Evolutionary conservation across 2,329 filamentous ascomycete species (phyloP).

Genomic region (Tolypocladium tundrense): DNA sequence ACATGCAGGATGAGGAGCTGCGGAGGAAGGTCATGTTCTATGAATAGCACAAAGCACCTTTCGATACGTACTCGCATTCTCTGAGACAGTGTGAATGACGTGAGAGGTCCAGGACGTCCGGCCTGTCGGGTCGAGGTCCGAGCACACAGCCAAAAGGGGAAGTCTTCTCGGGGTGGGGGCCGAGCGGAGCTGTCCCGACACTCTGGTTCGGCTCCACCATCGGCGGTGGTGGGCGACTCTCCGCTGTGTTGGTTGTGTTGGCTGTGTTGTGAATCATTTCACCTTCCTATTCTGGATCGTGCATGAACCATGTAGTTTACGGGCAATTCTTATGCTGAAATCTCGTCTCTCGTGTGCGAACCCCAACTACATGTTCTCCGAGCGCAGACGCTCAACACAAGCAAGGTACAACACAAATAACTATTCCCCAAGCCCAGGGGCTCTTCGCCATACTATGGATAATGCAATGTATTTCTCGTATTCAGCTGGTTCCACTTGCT

Average conservation of each 20-base stretch:
- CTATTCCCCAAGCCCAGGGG: background rate
- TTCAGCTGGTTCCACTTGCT: too few species aligned
- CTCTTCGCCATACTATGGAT: background rate
- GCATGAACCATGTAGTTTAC: background rate
- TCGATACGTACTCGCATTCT: background rate
- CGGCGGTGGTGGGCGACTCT: too few species aligned
- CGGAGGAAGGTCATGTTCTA: background rate
- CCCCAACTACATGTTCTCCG: background rate
- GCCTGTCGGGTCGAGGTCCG: background rate
- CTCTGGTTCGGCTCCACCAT: background rate
- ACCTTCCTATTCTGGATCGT: background rate
- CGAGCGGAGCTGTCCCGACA: background rate
- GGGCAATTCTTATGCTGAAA: background rate
- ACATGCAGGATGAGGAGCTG: background rate
- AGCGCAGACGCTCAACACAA: background rate
- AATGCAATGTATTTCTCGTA: too few species aligned
- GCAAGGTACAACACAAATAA: background rate
- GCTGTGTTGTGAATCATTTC: background rate
- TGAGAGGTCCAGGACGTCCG: background rate
- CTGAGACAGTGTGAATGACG: background rate
- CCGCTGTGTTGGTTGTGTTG: background rate
- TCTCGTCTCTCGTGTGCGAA: background rate
- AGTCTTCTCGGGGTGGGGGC: background rate
- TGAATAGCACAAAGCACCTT: background rate
- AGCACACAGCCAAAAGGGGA: background rate